Conservation (phyloP, 768 basidiomycete genomes). For the Rhizopogon sp. region DNA sequence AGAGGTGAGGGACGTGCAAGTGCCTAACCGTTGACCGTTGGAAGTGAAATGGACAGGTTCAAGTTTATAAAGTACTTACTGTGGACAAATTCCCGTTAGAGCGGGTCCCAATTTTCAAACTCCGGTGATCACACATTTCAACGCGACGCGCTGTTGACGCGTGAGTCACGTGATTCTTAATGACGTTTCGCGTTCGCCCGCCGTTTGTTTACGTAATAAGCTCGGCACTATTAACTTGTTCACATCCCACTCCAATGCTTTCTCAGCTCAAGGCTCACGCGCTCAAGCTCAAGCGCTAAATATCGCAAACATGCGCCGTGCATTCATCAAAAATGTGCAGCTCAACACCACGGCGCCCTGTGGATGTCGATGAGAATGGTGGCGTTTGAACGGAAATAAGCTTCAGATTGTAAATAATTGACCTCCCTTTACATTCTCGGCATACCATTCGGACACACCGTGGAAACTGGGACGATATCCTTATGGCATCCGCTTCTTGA, state of each 20-base stretch:
- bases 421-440: too few relatives aligned
- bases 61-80: neutral
- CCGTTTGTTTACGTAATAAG: too few relatives aligned
- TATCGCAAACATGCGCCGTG: neutral
- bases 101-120: slow-evolving; percentile 14
- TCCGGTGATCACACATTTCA: slow-evolving; percentile 18
- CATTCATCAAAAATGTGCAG: neutral
- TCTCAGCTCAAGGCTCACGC: too few relatives aligned
- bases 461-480: too few relatives aligned
- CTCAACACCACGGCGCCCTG: neutral
- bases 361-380: neutral
- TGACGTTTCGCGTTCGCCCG: slow-evolving; percentile 1
- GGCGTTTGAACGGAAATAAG: too few relatives aligned
- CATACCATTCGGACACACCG: too few relatives aligned
- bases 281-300: too few relatives aligned
- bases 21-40: neutral
- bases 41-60: neutral
- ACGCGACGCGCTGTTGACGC: slow-evolving; percentile 12
- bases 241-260: too few relatives aligned
- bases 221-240: too few relatives aligned
- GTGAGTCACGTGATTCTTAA: slow-evolving; percentile 7
- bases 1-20: too few relatives aligned
- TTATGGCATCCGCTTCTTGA: too few relatives aligned
- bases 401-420: too few relatives aligned
- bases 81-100: neutral